Base-by-base conservation (phyloP, 1,139 yeast species). In the Kodamaea plutei region DNA sequence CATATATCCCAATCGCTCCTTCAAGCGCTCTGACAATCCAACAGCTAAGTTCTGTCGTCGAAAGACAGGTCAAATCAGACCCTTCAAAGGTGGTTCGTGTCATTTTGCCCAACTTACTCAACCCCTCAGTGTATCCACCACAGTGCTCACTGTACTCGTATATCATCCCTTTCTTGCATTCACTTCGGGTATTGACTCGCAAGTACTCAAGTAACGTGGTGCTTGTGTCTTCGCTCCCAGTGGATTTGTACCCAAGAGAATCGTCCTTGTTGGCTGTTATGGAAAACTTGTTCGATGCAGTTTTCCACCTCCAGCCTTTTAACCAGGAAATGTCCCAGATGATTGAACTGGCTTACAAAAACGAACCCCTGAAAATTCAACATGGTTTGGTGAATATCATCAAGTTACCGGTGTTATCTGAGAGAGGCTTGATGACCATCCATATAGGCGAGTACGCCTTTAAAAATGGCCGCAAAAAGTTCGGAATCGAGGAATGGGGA, bases 401-500 rank as follows among this genome's bases (percentile, higher is more conserved):
- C 33, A 84, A 84, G 45, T 51, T 88, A 8, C 94, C 96, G 0
- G 65, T 74, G 2, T 58, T 85, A 25, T 77, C 88, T 28, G 91
- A 82, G 26, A 57, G 76, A 26, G 97, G 98, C 0, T 67, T 76
- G 44, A 89, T 88, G 96, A 75, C 76, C 45, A 72, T 77, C 2
- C 76, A 79, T 35, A 67, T 68, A 35, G 82, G 85, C 33, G 96
- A 89, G 56, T 81, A 74, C 55, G 89, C 95, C 3, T 91, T 89
- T 59, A 79, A 82, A 49, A 87, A 87, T 40, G 91, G 95, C 9
- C 70, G 84, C 40, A 78, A 79, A 56, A 78, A 73, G 48, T 87
- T 91, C 52, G 95, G 84, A 48, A 82, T 89, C 36, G 89, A 84
- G 42, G 85, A 79, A 48, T 89, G 96, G 95, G 85, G 95, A 15